These are phyloP conservation scores for Austroboletus eburneus DNA, from an alignment of 768 basidiomycete species.

Conservation along the genomic window DNA sequence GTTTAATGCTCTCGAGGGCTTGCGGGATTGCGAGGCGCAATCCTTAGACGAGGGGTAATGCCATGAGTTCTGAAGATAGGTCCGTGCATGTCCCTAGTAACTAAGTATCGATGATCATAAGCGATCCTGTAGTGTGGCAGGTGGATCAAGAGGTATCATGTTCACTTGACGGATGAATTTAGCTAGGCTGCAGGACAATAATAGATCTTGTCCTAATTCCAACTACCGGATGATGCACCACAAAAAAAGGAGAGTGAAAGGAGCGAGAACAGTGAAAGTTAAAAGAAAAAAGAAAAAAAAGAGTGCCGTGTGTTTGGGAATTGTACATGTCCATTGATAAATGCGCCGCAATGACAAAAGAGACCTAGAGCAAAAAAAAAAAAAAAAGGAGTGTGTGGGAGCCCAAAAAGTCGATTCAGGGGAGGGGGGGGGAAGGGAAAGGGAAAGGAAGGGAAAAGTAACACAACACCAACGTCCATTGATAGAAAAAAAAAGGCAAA, in stretches of 20 bases:
- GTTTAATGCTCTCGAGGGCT: no score
- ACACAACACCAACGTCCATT: constrained; percentile 20
- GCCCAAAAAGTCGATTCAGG: no score
- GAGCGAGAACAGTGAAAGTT: neutral
- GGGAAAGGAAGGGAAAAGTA: constrained; percentile 3
- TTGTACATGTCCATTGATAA: constrained; percentile 33
- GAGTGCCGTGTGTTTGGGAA: constrained; percentile 10
- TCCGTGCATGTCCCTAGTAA: no score
- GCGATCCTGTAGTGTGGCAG: no score
- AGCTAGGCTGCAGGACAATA: constrained; percentile 30
- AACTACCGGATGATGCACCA: constrained; percentile 14
- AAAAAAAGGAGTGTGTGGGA: neutral
- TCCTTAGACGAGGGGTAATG: no score
- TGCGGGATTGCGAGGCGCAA: no score
- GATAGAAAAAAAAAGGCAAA: neutral
- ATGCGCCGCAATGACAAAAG: constrained; percentile 16
- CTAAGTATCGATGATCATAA: no score
- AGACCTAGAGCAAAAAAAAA: neutral
- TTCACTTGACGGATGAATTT: constrained; percentile 7
- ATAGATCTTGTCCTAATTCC: constrained; percentile 23
- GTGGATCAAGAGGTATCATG: constrained; percentile 4
- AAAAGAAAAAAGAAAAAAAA: constrained; percentile 1
- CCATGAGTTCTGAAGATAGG: no score
- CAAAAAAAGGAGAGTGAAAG: neutral
- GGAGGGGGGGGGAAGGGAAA: neutral